These are phyloP conservation scores for Aspergillus funiculosus DNA, from an alignment of 495 filamentous ascomycete species.

Conservation along the genomic window DNA sequence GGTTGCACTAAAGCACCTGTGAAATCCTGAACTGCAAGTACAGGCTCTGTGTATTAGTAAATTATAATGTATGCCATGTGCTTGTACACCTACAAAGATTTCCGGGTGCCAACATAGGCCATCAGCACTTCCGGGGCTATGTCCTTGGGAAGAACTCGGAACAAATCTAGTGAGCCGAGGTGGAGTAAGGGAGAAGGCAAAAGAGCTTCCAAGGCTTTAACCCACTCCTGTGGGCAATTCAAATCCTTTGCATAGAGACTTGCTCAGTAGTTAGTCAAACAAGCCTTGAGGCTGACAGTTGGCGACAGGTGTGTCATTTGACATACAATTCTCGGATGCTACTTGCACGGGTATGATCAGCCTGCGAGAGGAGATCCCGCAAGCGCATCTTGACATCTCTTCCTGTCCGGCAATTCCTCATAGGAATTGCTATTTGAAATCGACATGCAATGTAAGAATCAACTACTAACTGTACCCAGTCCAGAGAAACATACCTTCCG, in stretches of 20 bases:
- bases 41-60: background rate
- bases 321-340: constrained; percentile 16
- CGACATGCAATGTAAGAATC: background rate
- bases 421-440: constrained; percentile 10
- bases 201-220: constrained; percentile 5
- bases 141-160: constrained; percentile 18
- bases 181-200: constrained; percentile 14
- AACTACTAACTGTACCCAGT: no score
- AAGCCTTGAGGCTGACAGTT: background rate
- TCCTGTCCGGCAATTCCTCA: constrained; percentile 18
- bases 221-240: constrained; percentile 19
- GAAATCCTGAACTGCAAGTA: constrained; percentile 18
- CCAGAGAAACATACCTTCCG: constrained; percentile 18
- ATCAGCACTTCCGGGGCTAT: constrained; percentile 20
- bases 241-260: constrained; percentile 24
- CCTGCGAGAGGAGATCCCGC: constrained; percentile 13
- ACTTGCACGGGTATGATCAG: constrained; percentile 2
- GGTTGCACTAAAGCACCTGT: constrained; percentile 24
- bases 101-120: constrained; percentile 22
- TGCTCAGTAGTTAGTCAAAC: background rate
- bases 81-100: constrained; percentile 16
- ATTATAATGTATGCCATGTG: background rate
- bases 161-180: constrained; percentile 20
- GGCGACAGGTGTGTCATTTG: background rate
- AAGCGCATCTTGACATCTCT: constrained; percentile 18